phyloP scores from a whole-genome alignment of 2,329 filamentous ascomycete genomes.

The Karstenula rhodostoma region DNA sequence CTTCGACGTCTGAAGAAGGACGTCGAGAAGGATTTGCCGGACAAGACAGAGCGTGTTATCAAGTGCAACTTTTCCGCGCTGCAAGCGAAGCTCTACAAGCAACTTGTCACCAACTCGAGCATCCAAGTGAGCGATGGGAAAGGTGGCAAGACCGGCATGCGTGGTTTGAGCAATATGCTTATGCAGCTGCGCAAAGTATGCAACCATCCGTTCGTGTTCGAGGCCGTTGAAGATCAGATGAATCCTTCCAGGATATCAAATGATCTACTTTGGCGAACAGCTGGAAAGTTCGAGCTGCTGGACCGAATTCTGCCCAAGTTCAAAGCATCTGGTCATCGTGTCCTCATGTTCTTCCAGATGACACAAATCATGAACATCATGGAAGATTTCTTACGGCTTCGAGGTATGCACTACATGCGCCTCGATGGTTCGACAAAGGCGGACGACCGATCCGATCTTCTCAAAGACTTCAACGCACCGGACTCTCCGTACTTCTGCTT shows the following conservation, averaged over 20 bases:
- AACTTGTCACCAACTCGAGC: slow-evolving; percentile 96
- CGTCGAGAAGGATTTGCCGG: slow-evolving; percentile 97
- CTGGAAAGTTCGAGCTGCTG: slow-evolving; percentile 95
- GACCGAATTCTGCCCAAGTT: slow-evolving; percentile 96
- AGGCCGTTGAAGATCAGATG: slow-evolving; percentile 97
- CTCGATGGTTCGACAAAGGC: slow-evolving; percentile 97
- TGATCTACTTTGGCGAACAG: slow-evolving; percentile 91
- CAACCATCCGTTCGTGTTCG: slow-evolving; percentile 98
- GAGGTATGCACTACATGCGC: slow-evolving; percentile 85
- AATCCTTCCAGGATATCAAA: slow-evolving; percentile 89
- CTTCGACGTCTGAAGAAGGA: slow-evolving; percentile 99
- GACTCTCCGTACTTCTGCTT: slow-evolving; percentile 97
- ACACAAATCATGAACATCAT: slow-evolving; percentile 99
- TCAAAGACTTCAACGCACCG: slow-evolving; percentile 88
- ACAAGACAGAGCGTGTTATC: slow-evolving; percentile 99
- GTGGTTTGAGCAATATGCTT: slow-evolving; percentile 98
- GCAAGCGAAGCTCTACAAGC: slow-evolving; percentile 93
- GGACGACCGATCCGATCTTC: slow-evolving; percentile 90
- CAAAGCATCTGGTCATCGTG: slow-evolving; percentile 86
- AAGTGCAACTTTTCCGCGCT: slow-evolving; percentile 98
- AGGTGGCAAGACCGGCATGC: slow-evolving; percentile 91
- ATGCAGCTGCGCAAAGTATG: slow-evolving; percentile 99
- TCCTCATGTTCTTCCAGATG: slow-evolving; percentile 99
- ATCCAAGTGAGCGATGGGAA: slow-evolving; percentile 93
- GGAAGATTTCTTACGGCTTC: slow-evolving; percentile 93